Evolutionary conservation across 495 filamentous ascomycete genomes (phyloP).

Genomic region (Cairneyella variabilis): DNA sequence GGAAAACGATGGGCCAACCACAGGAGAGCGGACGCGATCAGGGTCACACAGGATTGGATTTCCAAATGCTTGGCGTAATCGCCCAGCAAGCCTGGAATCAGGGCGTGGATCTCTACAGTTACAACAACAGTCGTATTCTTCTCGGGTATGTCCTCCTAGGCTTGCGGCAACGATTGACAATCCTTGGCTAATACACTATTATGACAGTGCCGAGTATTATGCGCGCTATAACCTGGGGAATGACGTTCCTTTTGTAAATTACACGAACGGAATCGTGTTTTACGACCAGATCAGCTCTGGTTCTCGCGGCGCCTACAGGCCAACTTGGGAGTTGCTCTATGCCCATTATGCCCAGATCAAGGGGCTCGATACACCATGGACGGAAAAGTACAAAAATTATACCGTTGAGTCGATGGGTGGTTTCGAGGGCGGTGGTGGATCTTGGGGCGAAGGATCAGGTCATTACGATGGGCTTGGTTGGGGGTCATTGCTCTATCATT

Average conservation of each 20-base stretch:
- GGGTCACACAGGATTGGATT: constrained; percentile 37
- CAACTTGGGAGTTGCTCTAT: constrained; percentile 39
- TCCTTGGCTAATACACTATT: neutral
- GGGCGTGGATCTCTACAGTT: constrained; percentile 35
- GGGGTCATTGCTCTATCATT: constrained; percentile 31
- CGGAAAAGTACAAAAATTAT: constrained; percentile 32
- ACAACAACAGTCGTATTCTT: constrained; percentile 33
- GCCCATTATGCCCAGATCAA: constrained; percentile 37
- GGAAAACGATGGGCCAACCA: constrained; percentile 32
- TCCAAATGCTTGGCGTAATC: constrained; percentile 34
- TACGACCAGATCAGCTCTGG: constrained; percentile 29
- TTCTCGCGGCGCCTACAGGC: constrained; percentile 32
- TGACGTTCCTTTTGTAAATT: constrained; percentile 39
- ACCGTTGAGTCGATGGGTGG: constrained; percentile 16
- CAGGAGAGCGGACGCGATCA: constrained; percentile 46
- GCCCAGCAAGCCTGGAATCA: constrained; percentile 40
- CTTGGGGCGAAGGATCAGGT: constrained; percentile 36
- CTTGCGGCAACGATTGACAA: neutral
- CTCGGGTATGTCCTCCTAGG: constrained; percentile 26
- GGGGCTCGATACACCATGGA: constrained; percentile 33
- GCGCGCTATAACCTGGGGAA: constrained; percentile 40
- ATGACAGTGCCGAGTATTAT: constrained; percentile 35
- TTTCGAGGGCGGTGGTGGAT: constrained; percentile 31
- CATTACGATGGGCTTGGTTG: constrained; percentile 30
- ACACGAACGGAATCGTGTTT: constrained; percentile 32